Base-by-base conservation (phyloP, 305 asterid species). In the Fraxinus paxiana region DNA sequence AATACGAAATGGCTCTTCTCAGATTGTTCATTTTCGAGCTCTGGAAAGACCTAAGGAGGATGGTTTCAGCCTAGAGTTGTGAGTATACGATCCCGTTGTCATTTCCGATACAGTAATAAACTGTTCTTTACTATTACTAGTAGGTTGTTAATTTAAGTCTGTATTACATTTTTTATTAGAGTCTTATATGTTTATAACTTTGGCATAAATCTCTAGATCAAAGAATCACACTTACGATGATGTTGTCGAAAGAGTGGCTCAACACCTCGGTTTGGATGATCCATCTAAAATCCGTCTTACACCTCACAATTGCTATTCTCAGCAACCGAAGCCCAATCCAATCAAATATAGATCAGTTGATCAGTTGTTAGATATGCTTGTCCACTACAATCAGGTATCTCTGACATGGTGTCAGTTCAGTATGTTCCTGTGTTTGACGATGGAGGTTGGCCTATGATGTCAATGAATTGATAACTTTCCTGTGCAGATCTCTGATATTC, bases 321-420 rank as follows among this genome's bases (percentile, higher is more conserved):
- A 90, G 87, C 92, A 91, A 83, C 95, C 95, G 61, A 91, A 91
- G 83, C 93, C 93, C 51, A 87, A 85, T 79, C 91, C 93, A 0
- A 88, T 91, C 31, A 84, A 83, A 79, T 86, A 82, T 73, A 80
- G 88, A 24, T 79, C 78, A 22, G 86, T 85, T 43, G 90, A 87
- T 41, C 83, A 83, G 80, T 77, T 87, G 80, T 72, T 86, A 59
- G 90, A 87, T 34, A 81, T 87, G 90, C 88, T 87, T 35, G 84
- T 76, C 74, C 90, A 87, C 80, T 87, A 87, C 86, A 87, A 85
- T 85, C 88, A 87, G 90, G 90, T 87, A 81, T 31, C 77, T 73
- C 13, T 30, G 46, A 26, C 1, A 18, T 54, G 65, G 38, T 13
- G 20, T 34, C 30, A 41, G 26, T 12, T 24, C 15, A 7, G 12